Evolutionary conservation across 163 green algal species (phyloP).

Genomic region (Trebouxiophyceae sp.): DNA sequence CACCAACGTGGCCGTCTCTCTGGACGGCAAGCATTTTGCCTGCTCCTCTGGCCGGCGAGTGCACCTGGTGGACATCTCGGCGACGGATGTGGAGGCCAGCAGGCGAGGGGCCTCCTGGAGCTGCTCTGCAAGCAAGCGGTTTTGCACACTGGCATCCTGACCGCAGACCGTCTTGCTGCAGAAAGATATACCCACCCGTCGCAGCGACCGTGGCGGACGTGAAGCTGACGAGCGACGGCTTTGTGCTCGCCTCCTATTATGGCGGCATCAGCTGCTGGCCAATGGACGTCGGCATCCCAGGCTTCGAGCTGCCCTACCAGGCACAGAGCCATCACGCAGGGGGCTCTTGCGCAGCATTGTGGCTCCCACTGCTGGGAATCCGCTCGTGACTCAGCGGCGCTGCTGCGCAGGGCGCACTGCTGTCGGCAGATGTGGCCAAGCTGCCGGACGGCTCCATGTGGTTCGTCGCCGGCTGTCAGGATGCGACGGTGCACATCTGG

Average conservation of each 20-base stretch:
- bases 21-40: neutral
- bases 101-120: neutral
- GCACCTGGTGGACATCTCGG: neutral
- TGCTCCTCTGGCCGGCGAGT: neutral
- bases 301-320: neutral
- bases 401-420: neutral
- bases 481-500: conserved; percentile 2
- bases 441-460: neutral
- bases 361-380: too few relatives aligned
- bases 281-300: neutral
- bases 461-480: conserved; percentile 1
- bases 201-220: neutral
- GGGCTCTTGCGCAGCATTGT: too few relatives aligned
- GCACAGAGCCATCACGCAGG: too few relatives aligned
- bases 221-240: neutral
- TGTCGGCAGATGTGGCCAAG: neutral
- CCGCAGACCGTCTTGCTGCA: neutral
- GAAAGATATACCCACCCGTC: neutral
- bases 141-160: neutral
- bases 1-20: neutral
- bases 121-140: too few relatives aligned
- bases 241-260: neutral
- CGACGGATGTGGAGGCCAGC: neutral
- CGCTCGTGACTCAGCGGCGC: too few relatives aligned
- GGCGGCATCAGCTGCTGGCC: conserved; percentile 1